These are phyloP conservation scores for Sequoia sempervirens DNA, from an alignment of 75 land plant species.

Conservation along the genomic window DNA sequence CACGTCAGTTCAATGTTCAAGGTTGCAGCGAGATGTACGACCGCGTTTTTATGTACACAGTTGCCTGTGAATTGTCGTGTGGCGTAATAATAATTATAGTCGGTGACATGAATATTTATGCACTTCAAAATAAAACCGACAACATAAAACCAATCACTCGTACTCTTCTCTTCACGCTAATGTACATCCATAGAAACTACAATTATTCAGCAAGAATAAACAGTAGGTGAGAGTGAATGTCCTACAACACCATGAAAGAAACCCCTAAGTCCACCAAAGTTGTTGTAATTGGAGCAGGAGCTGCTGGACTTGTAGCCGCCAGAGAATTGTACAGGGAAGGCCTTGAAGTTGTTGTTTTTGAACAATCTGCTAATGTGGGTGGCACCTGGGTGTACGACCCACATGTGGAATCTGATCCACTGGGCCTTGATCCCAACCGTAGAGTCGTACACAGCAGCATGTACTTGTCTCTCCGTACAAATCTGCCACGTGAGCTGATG, in stretches of 20 bases:
- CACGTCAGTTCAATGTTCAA: no score
- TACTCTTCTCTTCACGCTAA: no score
- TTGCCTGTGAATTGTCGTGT: no score
- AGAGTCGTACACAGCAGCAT: conserved; percentile 57
- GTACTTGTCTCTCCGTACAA: conserved; percentile 75
- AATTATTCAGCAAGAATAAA: no score
- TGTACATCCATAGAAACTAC: no score
- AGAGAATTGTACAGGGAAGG: conserved; percentile 67
- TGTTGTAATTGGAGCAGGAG: conserved; percentile 89
- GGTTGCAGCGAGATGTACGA: no score
- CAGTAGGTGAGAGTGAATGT: no score
- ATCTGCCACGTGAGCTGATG: conserved; percentile 79
- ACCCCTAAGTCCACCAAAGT: conserved; percentile 13
- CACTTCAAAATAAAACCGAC: no score
- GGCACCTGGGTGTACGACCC: conserved; percentile 82
- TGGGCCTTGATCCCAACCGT: conserved; percentile 37
- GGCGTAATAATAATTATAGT: no score
- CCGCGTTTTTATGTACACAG: no score
- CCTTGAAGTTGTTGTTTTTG: conserved; percentile 60
- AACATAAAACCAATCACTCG: no score
- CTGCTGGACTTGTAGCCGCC: conserved; percentile 75
- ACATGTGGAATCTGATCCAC: conserved; percentile 45
- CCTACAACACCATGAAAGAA: not conserved
- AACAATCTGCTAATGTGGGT: conserved; percentile 45
- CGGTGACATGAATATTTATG: no score